Evolutionary conservation across 2,329 filamentous ascomycete species (phyloP), one percentile per base, ranked within the genome.

Genomic region (Monosporascus sp.): DNA sequence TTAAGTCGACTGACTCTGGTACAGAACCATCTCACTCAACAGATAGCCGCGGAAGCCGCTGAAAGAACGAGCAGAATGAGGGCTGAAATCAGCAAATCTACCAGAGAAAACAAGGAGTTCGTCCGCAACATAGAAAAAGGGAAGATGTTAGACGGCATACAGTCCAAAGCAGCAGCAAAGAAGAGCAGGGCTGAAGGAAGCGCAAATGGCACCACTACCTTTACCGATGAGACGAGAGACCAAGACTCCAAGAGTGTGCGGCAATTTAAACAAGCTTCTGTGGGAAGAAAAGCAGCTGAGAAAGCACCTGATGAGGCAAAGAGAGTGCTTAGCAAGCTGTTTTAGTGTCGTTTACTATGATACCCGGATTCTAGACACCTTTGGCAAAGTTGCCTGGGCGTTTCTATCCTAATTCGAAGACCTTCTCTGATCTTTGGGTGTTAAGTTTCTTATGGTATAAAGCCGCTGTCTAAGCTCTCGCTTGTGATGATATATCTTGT

Each of bases 81-180:
- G 54, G 87, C 88, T 14, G 90, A 94, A 71, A 88, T 94, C 60
- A 80, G 81, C 64, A 85, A 86, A 75, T 83, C 86, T 47, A 85
- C 84, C 55, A 85, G 81, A 70, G 89, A 94, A 77, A 92, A 93
- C 70, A 89, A 88, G 78, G 81, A 85, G 60, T 94, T 93, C 68
- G 80, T 92, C 55, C 78, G 83, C 61, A 91, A 93, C 66, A 79
- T 94, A 53, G 89, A 94, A 76, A 82, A 78, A 65, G 86, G 84
- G 49, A 93, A 92, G 81, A 87, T 91, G 79, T 68, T 90, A 59
- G 85, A 89, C 49, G 85, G 85, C 9, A 91, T 92, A 70, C 82
- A 85, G 65, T 76, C 75, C 52, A 86, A 85, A 67, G 78, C 74
- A 61, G 77, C 76, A 50, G 76, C 70, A 44, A 78, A 74, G 70